Percentiles rank a stretch among this genome's conserved stretches.
phyloP scores from a whole-genome alignment of 768 basidiomycete species.

The Suillus weaverae region DNA sequence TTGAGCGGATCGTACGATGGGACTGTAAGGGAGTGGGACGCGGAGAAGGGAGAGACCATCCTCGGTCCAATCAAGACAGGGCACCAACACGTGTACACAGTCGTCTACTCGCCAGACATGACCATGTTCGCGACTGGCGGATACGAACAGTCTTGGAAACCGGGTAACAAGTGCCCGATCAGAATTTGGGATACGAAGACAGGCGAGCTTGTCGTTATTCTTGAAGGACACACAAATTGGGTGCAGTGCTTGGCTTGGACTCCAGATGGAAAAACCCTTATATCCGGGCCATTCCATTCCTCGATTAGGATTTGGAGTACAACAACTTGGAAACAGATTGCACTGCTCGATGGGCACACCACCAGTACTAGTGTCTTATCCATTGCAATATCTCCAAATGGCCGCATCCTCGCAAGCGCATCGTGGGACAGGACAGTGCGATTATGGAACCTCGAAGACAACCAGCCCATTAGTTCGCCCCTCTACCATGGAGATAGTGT shows the following conservation, averaged over 20 bases:
- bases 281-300: too few species aligned
- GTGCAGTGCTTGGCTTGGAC: too few species aligned
- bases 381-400: neutral
- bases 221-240: too few species aligned
- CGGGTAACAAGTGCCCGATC: neutral
- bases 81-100: fast-evolving
- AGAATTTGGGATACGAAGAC: neutral
- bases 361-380: too few species aligned
- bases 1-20: neutral
- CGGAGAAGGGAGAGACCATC: neutral
- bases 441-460: too few species aligned
- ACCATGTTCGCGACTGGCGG: neutral
- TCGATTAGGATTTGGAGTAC: neutral
- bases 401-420: too few species aligned
- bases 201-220: too few species aligned
- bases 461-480: too few species aligned
- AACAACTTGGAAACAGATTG: neutral
- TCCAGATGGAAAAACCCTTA: too few species aligned
- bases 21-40: neutral
- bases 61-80: neutral
- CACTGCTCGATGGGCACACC: neutral
- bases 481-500: too few species aligned
- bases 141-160: too few species aligned
- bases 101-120: neutral
- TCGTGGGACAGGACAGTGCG: too few species aligned